Conservation (phyloP, 352 stramenopile species). For the Globisporangium sylvaticum region DNA sequence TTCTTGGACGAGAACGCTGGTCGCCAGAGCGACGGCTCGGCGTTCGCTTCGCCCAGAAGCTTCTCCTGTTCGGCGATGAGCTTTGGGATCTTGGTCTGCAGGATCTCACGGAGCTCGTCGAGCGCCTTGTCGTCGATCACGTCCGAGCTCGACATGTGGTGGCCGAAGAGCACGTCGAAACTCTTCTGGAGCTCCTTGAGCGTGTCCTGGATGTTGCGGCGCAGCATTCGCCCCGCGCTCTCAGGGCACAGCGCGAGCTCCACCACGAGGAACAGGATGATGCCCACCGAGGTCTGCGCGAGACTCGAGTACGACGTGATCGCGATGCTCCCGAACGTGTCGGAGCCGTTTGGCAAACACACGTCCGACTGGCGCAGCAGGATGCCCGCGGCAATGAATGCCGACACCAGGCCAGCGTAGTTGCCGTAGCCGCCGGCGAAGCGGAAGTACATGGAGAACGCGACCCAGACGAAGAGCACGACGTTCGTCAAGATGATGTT, state of each 20-base stretch:
- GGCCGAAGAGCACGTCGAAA: constrained; percentile 64
- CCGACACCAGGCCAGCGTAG: constrained; percentile 57
- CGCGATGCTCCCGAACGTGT: constrained; percentile 39
- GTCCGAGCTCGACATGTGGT: constrained; percentile 55
- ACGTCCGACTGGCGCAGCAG: constrained; percentile 59
- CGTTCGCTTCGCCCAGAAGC: constrained; percentile 53
- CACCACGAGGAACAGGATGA: constrained; percentile 72
- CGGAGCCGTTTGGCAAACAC: constrained; percentile 34
- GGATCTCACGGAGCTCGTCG: constrained; percentile 41
- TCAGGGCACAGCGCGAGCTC: constrained; percentile 67
- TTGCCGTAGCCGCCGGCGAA: constrained; percentile 53
- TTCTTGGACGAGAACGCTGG: constrained; percentile 69
- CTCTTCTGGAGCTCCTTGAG: constrained; percentile 54
- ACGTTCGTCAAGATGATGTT: constrained; percentile 39
- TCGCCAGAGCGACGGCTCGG: constrained; percentile 65
- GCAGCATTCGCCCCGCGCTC: constrained; percentile 57
- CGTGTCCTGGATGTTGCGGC: constrained; percentile 71
- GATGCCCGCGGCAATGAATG: constrained; percentile 61
- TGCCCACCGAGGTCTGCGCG: constrained; percentile 69
- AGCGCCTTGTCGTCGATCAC: constrained; percentile 47
- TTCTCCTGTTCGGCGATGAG: constrained; percentile 56
- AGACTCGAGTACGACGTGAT: constrained; percentile 77
- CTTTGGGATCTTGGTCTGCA: constrained; percentile 51
- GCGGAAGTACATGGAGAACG: constrained; percentile 60
- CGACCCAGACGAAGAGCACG: constrained; percentile 51